Conservation (phyloP, 2,329 filamentous ascomycete genomes). For the Neofusicoccum laricinum region DNA sequence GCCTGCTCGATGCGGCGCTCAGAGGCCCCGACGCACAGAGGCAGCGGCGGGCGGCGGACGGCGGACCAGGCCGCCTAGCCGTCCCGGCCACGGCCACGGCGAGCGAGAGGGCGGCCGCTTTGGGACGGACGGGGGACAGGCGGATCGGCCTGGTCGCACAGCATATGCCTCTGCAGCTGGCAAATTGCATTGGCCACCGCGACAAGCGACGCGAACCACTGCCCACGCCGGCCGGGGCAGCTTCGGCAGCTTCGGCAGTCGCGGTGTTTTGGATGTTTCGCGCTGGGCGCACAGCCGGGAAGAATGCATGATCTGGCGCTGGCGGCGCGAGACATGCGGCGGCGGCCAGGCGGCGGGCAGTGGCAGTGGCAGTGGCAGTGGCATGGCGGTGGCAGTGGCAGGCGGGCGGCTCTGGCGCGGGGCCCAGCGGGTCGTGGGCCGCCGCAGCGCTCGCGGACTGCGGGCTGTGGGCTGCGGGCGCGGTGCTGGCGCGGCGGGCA, state of each 20-base stretch:
- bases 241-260: slow-evolving; percentile 16
- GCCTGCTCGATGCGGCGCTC: not conserved
- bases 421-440: too few relatives aligned
- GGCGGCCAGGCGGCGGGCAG: not conserved
- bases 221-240: not conserved
- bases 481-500: not conserved
- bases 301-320: slow-evolving; percentile 17
- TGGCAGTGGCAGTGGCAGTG: not conserved
- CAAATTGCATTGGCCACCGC: slow-evolving; percentile 15
- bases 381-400: not conserved
- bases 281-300: slow-evolving; percentile 12
- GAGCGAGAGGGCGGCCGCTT: not conserved
- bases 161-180: slow-evolving; percentile 1
- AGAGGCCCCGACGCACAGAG: not conserved
- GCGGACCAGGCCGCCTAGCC: not conserved
- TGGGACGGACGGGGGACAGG: not conserved
- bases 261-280: slow-evolving; percentile 8
- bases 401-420: too few relatives aligned
- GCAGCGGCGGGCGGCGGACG: not conserved
- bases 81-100: not conserved
- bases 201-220: slow-evolving; percentile 11
- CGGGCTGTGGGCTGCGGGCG: too few relatives aligned
- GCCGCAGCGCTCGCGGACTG: too few relatives aligned
- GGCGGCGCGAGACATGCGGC: not conserved
- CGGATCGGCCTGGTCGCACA: not conserved